A percentile compares a stretch with the other conserved stretches of the same genome.
Conservation (phyloP, 495 filamentous ascomycete species). For the Trichoderma gamsii region DNA sequence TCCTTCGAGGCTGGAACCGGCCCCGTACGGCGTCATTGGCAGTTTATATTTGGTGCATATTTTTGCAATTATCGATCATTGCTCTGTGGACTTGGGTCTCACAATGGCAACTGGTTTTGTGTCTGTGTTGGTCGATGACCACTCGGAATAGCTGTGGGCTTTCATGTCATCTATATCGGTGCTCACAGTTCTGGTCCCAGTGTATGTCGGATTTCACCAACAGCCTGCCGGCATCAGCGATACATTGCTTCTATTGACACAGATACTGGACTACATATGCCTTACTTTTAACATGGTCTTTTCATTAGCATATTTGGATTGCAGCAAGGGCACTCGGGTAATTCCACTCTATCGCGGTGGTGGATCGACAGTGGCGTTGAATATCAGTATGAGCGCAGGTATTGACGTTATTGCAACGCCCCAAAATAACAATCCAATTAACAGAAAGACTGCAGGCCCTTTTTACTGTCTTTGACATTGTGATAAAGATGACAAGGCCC, state of each 20-base stretch:
- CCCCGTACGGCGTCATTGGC: slow-evolving; percentile 82
- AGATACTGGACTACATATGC: neutral
- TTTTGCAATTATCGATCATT: slow-evolving; percentile 71
- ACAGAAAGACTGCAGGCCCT: neutral
- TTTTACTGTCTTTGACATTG: neutral
- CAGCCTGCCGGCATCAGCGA: neutral
- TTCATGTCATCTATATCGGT: slow-evolving; percentile 72
- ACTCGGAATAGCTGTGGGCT: slow-evolving; percentile 77
- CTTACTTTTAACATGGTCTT: slow-evolving; percentile 12
- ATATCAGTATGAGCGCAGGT: neutral
- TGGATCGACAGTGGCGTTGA: too few species aligned
- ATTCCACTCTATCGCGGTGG: neutral
- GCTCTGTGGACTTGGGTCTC: slow-evolving; percentile 64
- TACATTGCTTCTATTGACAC: neutral
- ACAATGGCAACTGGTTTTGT: slow-evolving; percentile 65
- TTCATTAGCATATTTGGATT: neutral
- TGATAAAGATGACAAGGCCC: neutral
- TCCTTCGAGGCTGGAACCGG: slow-evolving; percentile 77
- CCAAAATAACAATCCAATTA: neutral
- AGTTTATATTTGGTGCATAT: slow-evolving; percentile 70
- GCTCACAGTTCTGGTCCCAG: slow-evolving; percentile 52
- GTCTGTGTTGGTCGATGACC: slow-evolving; percentile 75
- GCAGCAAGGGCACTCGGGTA: neutral
- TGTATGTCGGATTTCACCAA: neutral
- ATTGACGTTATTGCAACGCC: neutral